Conservation (phyloP, 1,284 basidiomycete genomes). For the Rugosomyces carneus region DNA sequence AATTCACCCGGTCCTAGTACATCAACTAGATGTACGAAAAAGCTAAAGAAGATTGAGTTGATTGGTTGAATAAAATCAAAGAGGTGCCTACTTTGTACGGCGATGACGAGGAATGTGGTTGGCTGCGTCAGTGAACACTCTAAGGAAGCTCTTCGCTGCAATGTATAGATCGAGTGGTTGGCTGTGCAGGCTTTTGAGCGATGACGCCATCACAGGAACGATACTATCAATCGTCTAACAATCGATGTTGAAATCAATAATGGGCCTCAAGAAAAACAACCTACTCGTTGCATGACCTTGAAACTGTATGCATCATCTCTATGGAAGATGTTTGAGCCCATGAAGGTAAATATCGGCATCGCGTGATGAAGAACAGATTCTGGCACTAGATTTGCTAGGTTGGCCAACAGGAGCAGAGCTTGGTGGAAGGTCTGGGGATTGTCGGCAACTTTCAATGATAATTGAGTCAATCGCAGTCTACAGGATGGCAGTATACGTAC, state of each 20-base stretch:
- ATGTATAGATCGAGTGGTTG: constrained; percentile 57
- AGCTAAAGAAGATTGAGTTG: constrained; percentile 39
- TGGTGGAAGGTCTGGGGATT: constrained; percentile 96
- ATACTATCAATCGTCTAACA: constrained; percentile 84
- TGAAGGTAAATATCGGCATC: constrained; percentile 99
- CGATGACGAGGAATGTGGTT: constrained; percentile 86
- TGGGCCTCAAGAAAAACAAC: background rate
- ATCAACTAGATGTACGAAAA: constrained; percentile 89
- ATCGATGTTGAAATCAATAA: background rate
- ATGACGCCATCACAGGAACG: constrained; percentile 86
- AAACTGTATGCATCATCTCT: constrained; percentile 95
- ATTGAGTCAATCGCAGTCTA: constrained; percentile 1
- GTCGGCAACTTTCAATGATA: constrained; percentile 55
- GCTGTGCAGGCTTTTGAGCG: constrained; percentile 53
- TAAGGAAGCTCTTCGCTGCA: constrained; percentile 67
- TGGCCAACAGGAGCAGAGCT: constrained; percentile 86
- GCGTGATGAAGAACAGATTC: constrained; percentile 91
- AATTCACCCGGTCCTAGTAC: constrained; percentile 81
- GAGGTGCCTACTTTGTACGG: constrained; percentile 60
- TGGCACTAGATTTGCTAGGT: constrained; percentile 78
- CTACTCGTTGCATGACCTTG: constrained; percentile 87
- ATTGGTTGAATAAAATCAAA: background rate
- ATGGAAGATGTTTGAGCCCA: constrained; percentile 95
- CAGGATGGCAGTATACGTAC: constrained; percentile 34
- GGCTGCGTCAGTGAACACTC: constrained; percentile 85